Conservation (phyloP, 345 rosid species). For the Dipteronia dyeriana region DNA sequence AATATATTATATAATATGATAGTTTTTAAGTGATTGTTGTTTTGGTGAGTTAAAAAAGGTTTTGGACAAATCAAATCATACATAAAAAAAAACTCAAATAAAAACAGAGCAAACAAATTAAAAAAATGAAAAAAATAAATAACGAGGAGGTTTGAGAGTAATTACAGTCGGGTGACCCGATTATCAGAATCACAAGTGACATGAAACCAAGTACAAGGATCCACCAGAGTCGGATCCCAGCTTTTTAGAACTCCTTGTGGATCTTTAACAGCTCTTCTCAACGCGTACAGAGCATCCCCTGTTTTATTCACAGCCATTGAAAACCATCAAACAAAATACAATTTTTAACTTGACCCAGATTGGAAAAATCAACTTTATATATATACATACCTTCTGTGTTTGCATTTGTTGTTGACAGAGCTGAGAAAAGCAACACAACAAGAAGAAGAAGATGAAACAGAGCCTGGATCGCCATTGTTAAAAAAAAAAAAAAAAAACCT, state of each 20-base stretch:
- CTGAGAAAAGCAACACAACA: slow-evolving; percentile 9
- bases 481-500: too few relatives aligned
- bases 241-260: slow-evolving; percentile 65
- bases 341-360: background rate
- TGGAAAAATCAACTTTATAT: background rate
- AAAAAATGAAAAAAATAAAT: background rate
- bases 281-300: slow-evolving; percentile 71
- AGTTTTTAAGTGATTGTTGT: background rate
- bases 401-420: slow-evolving; percentile 34
- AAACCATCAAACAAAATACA: background rate
- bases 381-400: slow-evolving; percentile 49
- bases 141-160: background rate
- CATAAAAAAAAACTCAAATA: background rate
- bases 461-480: slow-evolving; percentile 33
- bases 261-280: slow-evolving; percentile 67
- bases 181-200: slow-evolving; percentile 63
- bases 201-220: slow-evolving; percentile 85
- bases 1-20: too few relatives aligned
- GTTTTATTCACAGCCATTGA: slow-evolving; percentile 20
- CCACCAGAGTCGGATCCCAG: slow-evolving; percentile 81
- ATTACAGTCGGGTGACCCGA: slow-evolving; percentile 71
- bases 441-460: slow-evolving; percentile 28
- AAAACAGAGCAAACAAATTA: background rate
- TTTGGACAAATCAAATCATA: background rate
- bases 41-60: background rate